A percentile compares a stretch with the other conserved stretches of the same genome.
Evolutionary conservation across 345 rosid genomes (phyloP).

Genomic region (Dovyalis caffra): DNA sequence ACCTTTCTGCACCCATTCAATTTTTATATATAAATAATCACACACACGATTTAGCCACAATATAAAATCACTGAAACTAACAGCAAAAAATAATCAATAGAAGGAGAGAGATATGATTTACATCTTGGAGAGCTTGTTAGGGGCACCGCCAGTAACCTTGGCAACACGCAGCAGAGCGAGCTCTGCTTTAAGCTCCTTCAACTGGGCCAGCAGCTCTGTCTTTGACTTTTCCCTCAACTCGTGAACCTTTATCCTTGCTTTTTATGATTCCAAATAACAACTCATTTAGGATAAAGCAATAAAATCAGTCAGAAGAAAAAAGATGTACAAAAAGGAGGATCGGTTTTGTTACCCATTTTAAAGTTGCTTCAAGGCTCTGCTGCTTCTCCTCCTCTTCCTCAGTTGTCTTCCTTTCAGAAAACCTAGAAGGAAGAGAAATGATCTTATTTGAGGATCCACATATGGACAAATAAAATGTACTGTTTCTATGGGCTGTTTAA

Average conservation of each 20-base stretch:
- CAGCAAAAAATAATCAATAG: too few relatives aligned
- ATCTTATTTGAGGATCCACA: too few relatives aligned
- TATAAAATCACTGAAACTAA: background rate
- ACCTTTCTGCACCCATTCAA: conserved; percentile 15
- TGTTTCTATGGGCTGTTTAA: too few relatives aligned
- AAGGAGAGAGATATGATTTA: conserved; percentile 11
- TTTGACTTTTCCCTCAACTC: conserved; percentile 63
- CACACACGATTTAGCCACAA: background rate
- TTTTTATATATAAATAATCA: background rate
- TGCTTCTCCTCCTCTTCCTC: too few relatives aligned
- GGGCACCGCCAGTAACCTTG: conserved; percentile 30
- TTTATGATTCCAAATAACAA: background rate
- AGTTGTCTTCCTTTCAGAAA: too few relatives aligned
- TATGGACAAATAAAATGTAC: too few relatives aligned
- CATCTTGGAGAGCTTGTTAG: conserved; percentile 73
- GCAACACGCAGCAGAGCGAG: conserved; percentile 23
- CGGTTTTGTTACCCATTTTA: too few relatives aligned
- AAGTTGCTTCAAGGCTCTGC: too few relatives aligned
- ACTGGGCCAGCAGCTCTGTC: conserved; percentile 46
- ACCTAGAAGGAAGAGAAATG: too few relatives aligned
- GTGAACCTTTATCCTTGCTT: conserved; percentile 70
- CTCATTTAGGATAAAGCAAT: too few relatives aligned
- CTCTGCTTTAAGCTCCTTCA: conserved; percentile 35
- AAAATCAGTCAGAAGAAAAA: too few relatives aligned
- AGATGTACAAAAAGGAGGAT: too few relatives aligned